A percentile compares a stretch with the other conserved stretches of the same genome.
Conservation (phyloP, 2,329 filamentous ascomycete species). For the Arthrobotrys entomopaga region DNA sequence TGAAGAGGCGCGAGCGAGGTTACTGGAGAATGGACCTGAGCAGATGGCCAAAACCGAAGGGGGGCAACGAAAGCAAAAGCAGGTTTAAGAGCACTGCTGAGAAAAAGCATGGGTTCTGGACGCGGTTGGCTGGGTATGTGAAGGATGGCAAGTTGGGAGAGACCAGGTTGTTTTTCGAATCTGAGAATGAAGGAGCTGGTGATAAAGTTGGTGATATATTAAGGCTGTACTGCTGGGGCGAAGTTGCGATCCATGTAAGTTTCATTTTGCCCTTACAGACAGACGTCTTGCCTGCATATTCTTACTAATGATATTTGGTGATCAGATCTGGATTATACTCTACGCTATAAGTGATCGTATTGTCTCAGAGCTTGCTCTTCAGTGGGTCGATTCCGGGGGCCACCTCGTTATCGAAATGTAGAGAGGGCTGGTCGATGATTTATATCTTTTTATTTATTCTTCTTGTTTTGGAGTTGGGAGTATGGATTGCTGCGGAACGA, state of each 20-base stretch:
- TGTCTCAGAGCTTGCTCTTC: slow-evolving; percentile 23
- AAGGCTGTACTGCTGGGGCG: slow-evolving; percentile 41
- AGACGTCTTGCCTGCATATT: neutral
- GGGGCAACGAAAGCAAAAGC: neutral
- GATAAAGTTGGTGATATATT: slow-evolving; percentile 41
- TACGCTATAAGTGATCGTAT: slow-evolving; percentile 49
- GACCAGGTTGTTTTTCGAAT: slow-evolving; percentile 36
- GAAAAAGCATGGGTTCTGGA: slow-evolving; percentile 37
- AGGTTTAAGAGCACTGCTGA: slow-evolving; percentile 25
- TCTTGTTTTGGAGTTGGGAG: neutral
- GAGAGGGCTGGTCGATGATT: neutral
- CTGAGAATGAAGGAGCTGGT: slow-evolving; percentile 32
- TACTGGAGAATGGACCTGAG: slow-evolving; percentile 41
- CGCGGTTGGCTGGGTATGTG: slow-evolving; percentile 29
- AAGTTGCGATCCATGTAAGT: slow-evolving; percentile 41
- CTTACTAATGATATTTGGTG: neutral
- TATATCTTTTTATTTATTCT: neutral
- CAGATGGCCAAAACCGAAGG: slow-evolving; percentile 20
- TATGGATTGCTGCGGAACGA: neutral
- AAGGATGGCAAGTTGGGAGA: slow-evolving; percentile 36
- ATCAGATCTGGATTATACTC: slow-evolving; percentile 31
- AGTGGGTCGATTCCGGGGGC: slow-evolving; percentile 30
- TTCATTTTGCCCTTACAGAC: too few species aligned
- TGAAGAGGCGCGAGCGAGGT: slow-evolving; percentile 27
- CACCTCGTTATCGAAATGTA: slow-evolving; percentile 32